Base-by-base conservation (phyloP, 2,329 filamentous ascomycete species). In the Nothophoma quercina region DNA sequence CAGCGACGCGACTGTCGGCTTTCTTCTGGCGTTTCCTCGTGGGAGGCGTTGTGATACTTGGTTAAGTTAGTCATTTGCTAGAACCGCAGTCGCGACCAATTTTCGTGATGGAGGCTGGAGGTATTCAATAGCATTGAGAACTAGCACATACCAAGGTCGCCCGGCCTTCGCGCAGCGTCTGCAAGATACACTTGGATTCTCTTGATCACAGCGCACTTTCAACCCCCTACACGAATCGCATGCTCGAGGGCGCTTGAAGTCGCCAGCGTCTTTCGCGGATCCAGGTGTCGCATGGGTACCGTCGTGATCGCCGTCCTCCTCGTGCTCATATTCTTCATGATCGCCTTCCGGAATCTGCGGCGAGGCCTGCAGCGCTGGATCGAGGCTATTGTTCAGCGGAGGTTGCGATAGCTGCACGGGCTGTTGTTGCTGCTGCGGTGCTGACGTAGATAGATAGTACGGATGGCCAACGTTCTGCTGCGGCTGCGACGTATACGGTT, bases 21-120 rank as follows among this genome's bases (percentile, higher is more conserved):
- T 96, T 96, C 80, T 93, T 96, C 78, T 93, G 90, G 35, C 92
- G 83, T 76, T 96, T 96, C 32, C 91, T 76, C 12, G 81, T 85
- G 0, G 85, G 90, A 58, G 86, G 85, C 1, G 91, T 96, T 56
- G 73, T 75, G 41, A 75, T 68, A 56, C 68, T 64, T 32, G 23
- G 12, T 10, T 32, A 9, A 28, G 49, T 59, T 25, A 61, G 51
- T 22, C 6, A 32, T n/a, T n/a, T n/a, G n/a, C n/a, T n/a, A n/a
- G n/a, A n/a, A n/a, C n/a, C n/a, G n/a, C n/a, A n/a, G n/a, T n/a
- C n/a, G n/a, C n/a, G n/a, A n/a, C n/a, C n/a, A n/a, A n/a, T n/a
- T n/a, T n/a, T n/a, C n/a, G n/a, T n/a, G n/a, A n/a, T n/a, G n/a
- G n/a, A n/a, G n/a, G n/a, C n/a, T n/a, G n/a, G n/a, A n/a, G n/a